phyloP scores from a whole-genome alignment of 176 grass and related monocot species.

The Juncus effusus region DNA sequence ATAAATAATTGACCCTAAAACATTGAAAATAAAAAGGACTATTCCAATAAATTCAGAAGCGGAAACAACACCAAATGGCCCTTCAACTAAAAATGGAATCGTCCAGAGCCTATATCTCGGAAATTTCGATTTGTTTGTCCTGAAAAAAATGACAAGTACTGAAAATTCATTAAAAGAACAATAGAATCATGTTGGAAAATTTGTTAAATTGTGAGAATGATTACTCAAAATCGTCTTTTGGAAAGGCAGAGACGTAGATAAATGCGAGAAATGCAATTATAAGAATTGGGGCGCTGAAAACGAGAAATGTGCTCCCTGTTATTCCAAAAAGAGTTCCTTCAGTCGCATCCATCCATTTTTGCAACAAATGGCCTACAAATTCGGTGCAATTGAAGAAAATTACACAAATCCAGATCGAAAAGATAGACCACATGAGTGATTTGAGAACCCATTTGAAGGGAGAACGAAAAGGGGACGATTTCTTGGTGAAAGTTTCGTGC shows the following conservation, averaged over 20 bases:
- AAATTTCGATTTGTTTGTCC: slow-evolving; percentile 58
- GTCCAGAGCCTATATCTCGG: slow-evolving; percentile 85
- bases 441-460: slow-evolving; percentile 57
- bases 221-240: slow-evolving; percentile 48
- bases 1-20: slow-evolving; percentile 63
- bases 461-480: slow-evolving; percentile 24
- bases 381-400: slow-evolving; percentile 70
- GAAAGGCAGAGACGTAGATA: slow-evolving; percentile 60
- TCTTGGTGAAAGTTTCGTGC: slow-evolving; percentile 7
- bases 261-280: slow-evolving; percentile 61
- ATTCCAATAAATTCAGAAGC: slow-evolving; percentile 87
- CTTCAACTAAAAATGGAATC: slow-evolving; percentile 72
- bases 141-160: slow-evolving; percentile 24
- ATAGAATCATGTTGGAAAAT: too few species aligned
- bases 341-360: slow-evolving; percentile 20
- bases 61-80: slow-evolving; percentile 84
- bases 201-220: slow-evolving; percentile 3
- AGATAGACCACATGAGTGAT: slow-evolving; percentile 70
- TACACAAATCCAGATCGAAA: slow-evolving; percentile 57
- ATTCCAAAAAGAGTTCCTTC: slow-evolving; percentile 43
- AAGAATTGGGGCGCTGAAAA: slow-evolving; percentile 74
- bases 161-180: slow-evolving; percentile 1
- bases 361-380: slow-evolving; percentile 23
- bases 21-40: slow-evolving; percentile 49
- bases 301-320: slow-evolving; percentile 74